Base-by-base conservation (phyloP, 1,284 basidiomycete species). In the Mrakiaceae sp. region DNA sequence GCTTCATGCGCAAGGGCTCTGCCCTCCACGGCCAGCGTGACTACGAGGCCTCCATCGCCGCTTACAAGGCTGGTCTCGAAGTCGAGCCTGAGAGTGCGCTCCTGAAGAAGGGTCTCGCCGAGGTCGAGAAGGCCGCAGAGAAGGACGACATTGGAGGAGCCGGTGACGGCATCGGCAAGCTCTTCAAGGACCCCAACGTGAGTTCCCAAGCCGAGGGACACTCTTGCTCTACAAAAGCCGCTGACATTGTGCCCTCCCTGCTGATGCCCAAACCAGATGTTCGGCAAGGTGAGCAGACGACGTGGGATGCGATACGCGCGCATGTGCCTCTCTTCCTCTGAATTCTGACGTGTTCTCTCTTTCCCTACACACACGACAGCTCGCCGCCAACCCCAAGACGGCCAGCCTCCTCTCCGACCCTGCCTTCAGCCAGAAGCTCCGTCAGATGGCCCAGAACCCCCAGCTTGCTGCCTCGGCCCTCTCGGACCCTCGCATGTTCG, bases 1-100 rank as follows among this genome's bases (percentile, higher is more conserved):
- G 93, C 3, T 93, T 88, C 77, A 87, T 87, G 16, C 84, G 94
- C 65, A 95, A 95, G 74, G 94, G 94, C 63, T 92, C 92, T 49
- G 94, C 94, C n/a, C 78, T 97, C 57, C 94, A 97, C 73, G 94
- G 94, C 48, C 80, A 84, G 50, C 81, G 82, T 66, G 80, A 81
- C 74, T 94, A 84, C 73, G 86, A 87, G 66, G 90, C 94, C 14
- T 91, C 92, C 6, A 87, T 96, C 69, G 81, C 74, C 70, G 84
- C 86, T 6, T 93, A 90, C 75, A 82, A 95, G 73, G 78, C 79
- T 42, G 93, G 93, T 55, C 79, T 96, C 56, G 84, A 88, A 73
- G 77, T 86, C 54, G 91, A 94, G 72, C 77, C 78, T 3, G 85
- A 87, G 70, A 90, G 84, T 72, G 85, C 87, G 4, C 84, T 85